Base-by-base conservation (phyloP, 352 stramenopile genomes). In the Pythium utonaiense region DNA sequence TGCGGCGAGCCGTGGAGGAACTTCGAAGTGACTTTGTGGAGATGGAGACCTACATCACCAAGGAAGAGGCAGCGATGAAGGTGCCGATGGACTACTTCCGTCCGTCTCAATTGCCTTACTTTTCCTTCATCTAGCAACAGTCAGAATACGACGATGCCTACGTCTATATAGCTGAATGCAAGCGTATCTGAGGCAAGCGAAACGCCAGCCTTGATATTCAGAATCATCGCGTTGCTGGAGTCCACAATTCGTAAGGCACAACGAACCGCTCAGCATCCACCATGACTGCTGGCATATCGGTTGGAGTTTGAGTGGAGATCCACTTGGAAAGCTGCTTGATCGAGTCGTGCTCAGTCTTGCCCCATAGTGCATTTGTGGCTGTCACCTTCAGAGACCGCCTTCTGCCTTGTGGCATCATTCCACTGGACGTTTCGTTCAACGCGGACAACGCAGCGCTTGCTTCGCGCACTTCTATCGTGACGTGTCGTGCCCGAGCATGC, bases 261-360 rank as follows among this genome's bases (percentile, higher is more conserved):
- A 69, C 50, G 30, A 64, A 61, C 42, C 62, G 36, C 33, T 69
- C 55, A 1, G 21, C 31, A 9, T 64, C 33, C 2, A 12, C 28
- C 6, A 62, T 2, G 1, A 27, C 17, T 6, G 16, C n/a, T 21
- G 22, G 13, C 5, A 17, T 36, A 9, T 62, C 49, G 0, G n/a
- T 56, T 3, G 62, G 62, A 33, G 62, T 49, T 28, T 70, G 63
- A n/a, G 57, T 48, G 4, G 63, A 70, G 33, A 70, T 70, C 63
- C 63, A 70, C 21, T 66, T 59, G 14, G 63, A 70, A 24, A 70
- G 53, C 52, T 65, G 63, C 45, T 55, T 61, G 51, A 70, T 66
- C 14, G 63, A 64, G 14, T 65, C 57, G 19, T 64, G 56, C 22
- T 65, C 56, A 13, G 50, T 24, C 25, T 57, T 61, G 22, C 57